A percentile compares a stretch with the other conserved stretches of the same genome.
Evolutionary conservation across 768 basidiomycete genomes (phyloP).

Genomic region (Coprinopsis cinerea): DNA sequence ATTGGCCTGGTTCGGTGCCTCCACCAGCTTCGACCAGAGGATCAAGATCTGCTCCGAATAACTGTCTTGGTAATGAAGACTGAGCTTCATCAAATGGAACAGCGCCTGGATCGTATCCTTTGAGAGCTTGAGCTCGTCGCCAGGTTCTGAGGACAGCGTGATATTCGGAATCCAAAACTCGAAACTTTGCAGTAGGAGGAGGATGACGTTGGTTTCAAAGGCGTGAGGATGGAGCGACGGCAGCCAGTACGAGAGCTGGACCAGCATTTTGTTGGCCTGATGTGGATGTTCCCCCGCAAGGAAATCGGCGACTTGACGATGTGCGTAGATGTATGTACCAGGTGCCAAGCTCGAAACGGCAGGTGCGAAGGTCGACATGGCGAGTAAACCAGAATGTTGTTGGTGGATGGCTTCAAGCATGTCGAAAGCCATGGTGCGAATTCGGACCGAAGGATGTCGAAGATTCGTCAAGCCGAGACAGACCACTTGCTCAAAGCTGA

Average conservation of each 20-base stretch:
- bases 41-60: slow-evolving; percentile 77
- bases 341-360: slow-evolving; percentile 66
- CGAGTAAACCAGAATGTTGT: slow-evolving; percentile 57
- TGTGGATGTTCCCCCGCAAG: slow-evolving; percentile 74
- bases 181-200: slow-evolving; percentile 70
- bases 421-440: slow-evolving; percentile 73
- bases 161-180: slow-evolving; percentile 82
- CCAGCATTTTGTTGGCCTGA: slow-evolving; percentile 57
- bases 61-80: slow-evolving; percentile 63
- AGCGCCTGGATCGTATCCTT: slow-evolving; percentile 59
- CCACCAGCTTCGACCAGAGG: slow-evolving; percentile 77
- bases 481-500: slow-evolving; percentile 67
- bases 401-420: slow-evolving; percentile 71
- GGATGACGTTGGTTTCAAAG: slow-evolving; percentile 37
- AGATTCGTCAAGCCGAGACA: slow-evolving; percentile 83
- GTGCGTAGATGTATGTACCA: slow-evolving; percentile 75
- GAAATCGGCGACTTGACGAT: slow-evolving; percentile 68
- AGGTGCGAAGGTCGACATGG: slow-evolving; percentile 70
- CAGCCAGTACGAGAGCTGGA: slow-evolving; percentile 70
- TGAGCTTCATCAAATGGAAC: slow-evolving; percentile 80
- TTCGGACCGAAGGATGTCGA: slow-evolving; percentile 57
- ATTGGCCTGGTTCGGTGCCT: slow-evolving; percentile 62
- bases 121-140: slow-evolving; percentile 49
- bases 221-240: slow-evolving; percentile 51
- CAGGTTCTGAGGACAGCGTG: slow-evolving; percentile 44